Conservation (phyloP, 257 asterid genomes). For the Solanum rostratum region DNA sequence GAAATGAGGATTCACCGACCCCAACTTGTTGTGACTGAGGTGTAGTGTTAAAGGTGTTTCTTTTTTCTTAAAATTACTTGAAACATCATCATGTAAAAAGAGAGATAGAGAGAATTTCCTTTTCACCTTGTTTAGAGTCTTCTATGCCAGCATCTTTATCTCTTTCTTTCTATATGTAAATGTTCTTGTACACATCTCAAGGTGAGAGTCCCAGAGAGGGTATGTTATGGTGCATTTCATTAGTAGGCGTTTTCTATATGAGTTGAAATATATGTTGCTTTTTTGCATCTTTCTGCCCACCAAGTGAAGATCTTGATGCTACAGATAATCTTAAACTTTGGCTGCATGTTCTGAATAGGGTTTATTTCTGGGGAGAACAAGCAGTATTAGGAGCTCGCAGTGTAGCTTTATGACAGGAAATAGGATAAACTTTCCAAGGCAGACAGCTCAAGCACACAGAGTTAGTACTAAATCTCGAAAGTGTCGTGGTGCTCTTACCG, state of each 20-base stretch:
- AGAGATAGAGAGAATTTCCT: background rate
- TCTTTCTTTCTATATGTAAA: background rate
- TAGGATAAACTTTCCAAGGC: constrained; percentile 44
- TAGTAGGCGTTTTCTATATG: background rate
- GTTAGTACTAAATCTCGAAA: constrained; percentile 36
- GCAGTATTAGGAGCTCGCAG: constrained; percentile 58
- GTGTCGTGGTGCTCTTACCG: constrained; percentile 58
- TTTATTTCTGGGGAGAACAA: constrained; percentile 41
- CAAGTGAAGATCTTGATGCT: background rate
- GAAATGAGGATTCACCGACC: background rate
- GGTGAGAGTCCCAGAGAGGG: background rate
- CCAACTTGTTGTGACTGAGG: background rate
- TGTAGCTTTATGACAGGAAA: constrained; percentile 70
- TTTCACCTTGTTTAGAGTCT: background rate
- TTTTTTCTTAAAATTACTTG: background rate
- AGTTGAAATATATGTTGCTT: background rate
- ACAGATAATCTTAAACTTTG: background rate
- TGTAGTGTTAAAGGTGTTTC: background rate
- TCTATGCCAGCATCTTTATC: background rate
- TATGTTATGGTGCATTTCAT: background rate
- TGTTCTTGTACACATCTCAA: background rate
- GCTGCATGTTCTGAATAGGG: constrained; percentile 31
- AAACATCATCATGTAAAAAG: background rate
- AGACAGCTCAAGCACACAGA: constrained; percentile 33
- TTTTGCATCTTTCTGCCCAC: background rate